Conservation (phyloP, 352 stramenopile genomes). For the Pythium diclinum region DNA sequence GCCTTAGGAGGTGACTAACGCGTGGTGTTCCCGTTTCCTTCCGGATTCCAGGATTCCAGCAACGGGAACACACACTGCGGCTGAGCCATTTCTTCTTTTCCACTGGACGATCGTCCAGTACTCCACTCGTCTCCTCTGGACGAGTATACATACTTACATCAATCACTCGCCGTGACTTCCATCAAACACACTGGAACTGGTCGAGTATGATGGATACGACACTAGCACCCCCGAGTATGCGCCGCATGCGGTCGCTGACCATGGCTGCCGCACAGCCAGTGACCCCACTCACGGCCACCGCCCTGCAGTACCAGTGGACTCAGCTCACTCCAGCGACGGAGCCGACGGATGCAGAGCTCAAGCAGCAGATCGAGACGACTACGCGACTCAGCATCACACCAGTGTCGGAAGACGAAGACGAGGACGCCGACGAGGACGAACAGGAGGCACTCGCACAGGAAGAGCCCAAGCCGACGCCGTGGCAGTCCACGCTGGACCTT, state of each 20-base stretch:
- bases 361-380: conserved; percentile 17
- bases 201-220: conserved; percentile 1
- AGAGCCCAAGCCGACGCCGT: conserved; percentile 30
- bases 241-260: conserved; percentile 11
- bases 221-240: background rate
- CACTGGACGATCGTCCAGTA: conserved; percentile 26
- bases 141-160: background rate
- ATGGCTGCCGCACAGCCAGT: conserved; percentile 18
- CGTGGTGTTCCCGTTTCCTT: conserved; percentile 5
- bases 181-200: conserved; percentile 1
- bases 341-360: conserved; percentile 26
- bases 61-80: background rate
- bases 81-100: conserved; percentile 24
- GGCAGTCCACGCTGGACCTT: conserved; percentile 57
- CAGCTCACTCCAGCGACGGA: conserved; percentile 14
- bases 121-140: conserved; percentile 9
- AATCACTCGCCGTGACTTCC: background rate
- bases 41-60: conserved; percentile 11
- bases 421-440: background rate
- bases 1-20: conserved; percentile 20
- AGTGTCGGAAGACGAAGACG: conserved; percentile 16
- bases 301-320: conserved; percentile 29
- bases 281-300: conserved; percentile 23
- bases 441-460: conserved; percentile 1
- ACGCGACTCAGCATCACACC: conserved; percentile 20